Base-by-base conservation (phyloP, 1,284 basidiomycete genomes). In the Cystobasidiaceae sp. region DNA sequence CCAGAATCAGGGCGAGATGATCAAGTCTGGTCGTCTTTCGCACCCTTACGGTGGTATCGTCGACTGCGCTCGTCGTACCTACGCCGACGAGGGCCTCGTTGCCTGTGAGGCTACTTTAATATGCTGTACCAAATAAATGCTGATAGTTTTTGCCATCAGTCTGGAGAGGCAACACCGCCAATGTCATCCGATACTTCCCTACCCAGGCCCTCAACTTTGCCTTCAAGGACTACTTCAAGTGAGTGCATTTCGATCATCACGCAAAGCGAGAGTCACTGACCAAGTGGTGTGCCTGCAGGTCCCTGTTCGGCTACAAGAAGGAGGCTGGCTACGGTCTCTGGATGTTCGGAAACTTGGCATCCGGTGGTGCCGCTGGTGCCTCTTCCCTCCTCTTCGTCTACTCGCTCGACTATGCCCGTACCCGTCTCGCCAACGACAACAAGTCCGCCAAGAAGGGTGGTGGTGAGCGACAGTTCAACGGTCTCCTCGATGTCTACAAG, bases 101-200 rank as follows among this genome's bases (percentile, higher is more conserved):
- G 87, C 92, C 17, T 75, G 73, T 73, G 44, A 43, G 73, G n/a
- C n/a, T 67, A 15, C 8, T 30, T 9, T n/a, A 25, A 37, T 13
- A 17, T 13, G 23, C 19, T 48, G 27, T 19, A 46, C 13, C 15
- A 19, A 6, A 9, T 11, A 25, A 13, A n/a, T n/a, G n/a, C n/a
- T n/a, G n/a, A n/a, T n/a, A n/a, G n/a, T n/a, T n/a, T n/a, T 33
- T 68, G 32, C 13, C 65, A 28, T 9, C 67, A 72, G 81, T 94
- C 75, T 94, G 92, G 92, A 84, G 92, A 81, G 92, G 91, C 78
- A 94, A 94, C 85, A 93, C 90, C 50, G 91, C 92, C 82, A 94
- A 94, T 80, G 92, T 94, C 79, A 93, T 94, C 80, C 90, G 91
- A 79, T 93, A 94, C 86, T 94, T 94, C 88, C 91, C 91, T 64